Evolutionary conservation across 225 moss, liverwort and hornwort species (phyloP).

Genomic region (Bryoerythrophyllum caledonicum): DNA sequence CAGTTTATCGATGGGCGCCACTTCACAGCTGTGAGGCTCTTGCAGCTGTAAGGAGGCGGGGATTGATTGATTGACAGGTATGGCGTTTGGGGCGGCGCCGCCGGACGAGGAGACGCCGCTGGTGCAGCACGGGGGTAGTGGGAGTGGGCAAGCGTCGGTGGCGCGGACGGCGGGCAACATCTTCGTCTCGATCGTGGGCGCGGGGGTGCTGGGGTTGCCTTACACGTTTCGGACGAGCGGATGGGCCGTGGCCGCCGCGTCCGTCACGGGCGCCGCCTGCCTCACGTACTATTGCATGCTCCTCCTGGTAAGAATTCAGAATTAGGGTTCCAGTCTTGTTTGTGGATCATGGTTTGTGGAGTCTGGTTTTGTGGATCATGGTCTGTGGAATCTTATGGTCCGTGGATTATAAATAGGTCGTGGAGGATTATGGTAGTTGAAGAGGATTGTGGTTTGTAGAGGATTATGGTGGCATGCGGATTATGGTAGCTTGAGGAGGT

Average conservation of each 20-base stretch:
- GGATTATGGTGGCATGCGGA: too few species aligned
- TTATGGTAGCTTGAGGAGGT: too few species aligned
- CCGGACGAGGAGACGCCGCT: slow-evolving; percentile 70
- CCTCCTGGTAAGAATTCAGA: slow-evolving; percentile 54
- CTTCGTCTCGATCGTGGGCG: slow-evolving; percentile 85
- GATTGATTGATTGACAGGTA: background rate
- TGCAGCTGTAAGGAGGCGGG: background rate
- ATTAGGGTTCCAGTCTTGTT: too few species aligned
- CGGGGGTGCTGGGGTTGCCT: slow-evolving; percentile 87
- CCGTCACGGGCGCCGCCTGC: slow-evolving; percentile 52
- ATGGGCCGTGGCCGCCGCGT: slow-evolving; percentile 63
- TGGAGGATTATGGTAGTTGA: too few species aligned
- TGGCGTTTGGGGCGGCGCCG: slow-evolving; percentile 27
- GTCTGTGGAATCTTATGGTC: too few species aligned
- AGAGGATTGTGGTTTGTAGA: too few species aligned
- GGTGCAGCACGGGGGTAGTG: slow-evolving; percentile 38
- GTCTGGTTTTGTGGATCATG: too few species aligned
- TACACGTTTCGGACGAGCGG: slow-evolving; percentile 73
- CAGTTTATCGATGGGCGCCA: background rate
- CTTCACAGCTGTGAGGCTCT: background rate
- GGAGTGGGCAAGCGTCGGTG: slow-evolving; percentile 58
- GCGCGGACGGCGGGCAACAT: slow-evolving; percentile 79
- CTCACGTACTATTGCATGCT: slow-evolving; percentile 95
- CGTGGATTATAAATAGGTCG: too few species aligned
- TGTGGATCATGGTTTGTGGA: too few species aligned